Conservation (phyloP, 177 flowering plant genomes). For the Vitis hybrid region DNA sequence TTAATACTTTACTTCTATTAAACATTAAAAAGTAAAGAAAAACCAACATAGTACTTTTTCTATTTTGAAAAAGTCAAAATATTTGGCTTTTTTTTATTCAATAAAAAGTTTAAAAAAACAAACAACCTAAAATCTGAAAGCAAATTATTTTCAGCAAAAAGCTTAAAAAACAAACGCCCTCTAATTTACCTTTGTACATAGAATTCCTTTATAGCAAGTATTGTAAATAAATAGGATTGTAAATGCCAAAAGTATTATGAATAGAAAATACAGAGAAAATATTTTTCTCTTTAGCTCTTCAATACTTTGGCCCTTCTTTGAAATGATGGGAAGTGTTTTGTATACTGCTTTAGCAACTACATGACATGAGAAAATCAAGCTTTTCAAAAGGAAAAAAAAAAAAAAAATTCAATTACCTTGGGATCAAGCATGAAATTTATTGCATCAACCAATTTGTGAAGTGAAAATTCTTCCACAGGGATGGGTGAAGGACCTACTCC, state of each 20-base stretch:
- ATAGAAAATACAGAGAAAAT: not conserved
- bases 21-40: no score
- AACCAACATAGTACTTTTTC: no score
- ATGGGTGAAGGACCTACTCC: constrained; percentile 95
- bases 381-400: not conserved
- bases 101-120: no score
- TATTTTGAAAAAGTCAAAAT: no score
- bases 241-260: not conserved
- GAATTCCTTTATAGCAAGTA: no score
- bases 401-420: constrained; percentile 43
- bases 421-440: constrained; percentile 83
- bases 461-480: constrained; percentile 84
- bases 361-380: not conserved
- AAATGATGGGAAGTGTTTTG: not conserved
- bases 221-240: no score
- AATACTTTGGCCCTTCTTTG: not conserved
- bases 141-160: no score
- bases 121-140: no score
- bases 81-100: no score
- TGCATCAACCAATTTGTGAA: constrained; percentile 69
- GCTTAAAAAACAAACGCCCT: no score
- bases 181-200: no score
- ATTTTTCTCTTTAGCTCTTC: not conserved
- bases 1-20: no score
- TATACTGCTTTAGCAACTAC: not conserved